Conservation (phyloP, 495 filamentous ascomycete genomes). For the Niebla homalea region DNA sequence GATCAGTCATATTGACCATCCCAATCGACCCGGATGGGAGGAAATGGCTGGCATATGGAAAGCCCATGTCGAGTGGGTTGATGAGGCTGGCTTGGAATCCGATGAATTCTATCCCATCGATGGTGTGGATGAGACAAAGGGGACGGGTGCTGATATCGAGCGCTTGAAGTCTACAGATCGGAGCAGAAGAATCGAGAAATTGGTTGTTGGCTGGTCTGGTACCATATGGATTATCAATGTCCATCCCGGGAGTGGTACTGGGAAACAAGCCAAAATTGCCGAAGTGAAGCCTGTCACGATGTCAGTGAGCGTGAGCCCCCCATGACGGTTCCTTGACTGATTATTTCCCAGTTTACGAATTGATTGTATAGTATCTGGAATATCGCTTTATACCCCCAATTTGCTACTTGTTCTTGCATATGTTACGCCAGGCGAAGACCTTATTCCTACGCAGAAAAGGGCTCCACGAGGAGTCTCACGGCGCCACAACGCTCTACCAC, state of each 20-base stretch:
- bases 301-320: slow-evolving; percentile 41
- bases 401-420: slow-evolving; percentile 84
- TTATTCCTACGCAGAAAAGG: slow-evolving; percentile 33
- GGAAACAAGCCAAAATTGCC: slow-evolving; percentile 58
- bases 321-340: slow-evolving; percentile 5
- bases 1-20: slow-evolving; percentile 81
- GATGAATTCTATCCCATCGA: slow-evolving; percentile 34
- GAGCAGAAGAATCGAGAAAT: slow-evolving; percentile 45
- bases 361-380: slow-evolving; percentile 93
- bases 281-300: slow-evolving; percentile 82
- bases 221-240: slow-evolving; percentile 93
- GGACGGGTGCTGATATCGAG: slow-evolving; percentile 18
- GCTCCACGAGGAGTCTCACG: slow-evolving; percentile 47
- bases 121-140: slow-evolving; percentile 26
- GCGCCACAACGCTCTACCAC: slow-evolving; percentile 61
- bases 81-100: slow-evolving; percentile 57
- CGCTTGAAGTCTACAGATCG: slow-evolving; percentile 20
- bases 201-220: slow-evolving; percentile 88
- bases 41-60: slow-evolving; percentile 95
- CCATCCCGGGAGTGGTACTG: slow-evolving; percentile 56
- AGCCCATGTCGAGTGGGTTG: slow-evolving; percentile 80
- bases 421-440: slow-evolving; percentile 55
- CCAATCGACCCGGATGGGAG: slow-evolving; percentile 68
- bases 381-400: slow-evolving; percentile 90
- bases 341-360: slow-evolving; percentile 56